These are phyloP conservation scores for Ceratobasidium sp. DNA, from an alignment of 1,284 basidiomycete species.

Conservation along the genomic window DNA sequence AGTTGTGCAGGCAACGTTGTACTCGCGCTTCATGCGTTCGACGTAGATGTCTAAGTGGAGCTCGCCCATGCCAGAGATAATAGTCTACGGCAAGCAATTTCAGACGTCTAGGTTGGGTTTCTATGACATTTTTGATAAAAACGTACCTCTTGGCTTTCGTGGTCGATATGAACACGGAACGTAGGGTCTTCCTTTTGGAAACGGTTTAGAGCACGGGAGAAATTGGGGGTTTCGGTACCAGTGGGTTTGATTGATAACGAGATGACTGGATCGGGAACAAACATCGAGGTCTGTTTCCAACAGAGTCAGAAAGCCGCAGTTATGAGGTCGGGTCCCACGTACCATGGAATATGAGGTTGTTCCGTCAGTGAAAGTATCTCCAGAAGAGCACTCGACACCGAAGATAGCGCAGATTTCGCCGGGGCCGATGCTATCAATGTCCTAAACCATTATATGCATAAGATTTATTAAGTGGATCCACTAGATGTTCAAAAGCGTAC, in stretches of 20 bases:
- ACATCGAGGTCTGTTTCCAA: constrained; percentile 89
- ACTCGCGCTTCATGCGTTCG: constrained; percentile 98
- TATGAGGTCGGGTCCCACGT: constrained; percentile 51
- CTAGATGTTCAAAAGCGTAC: constrained; percentile 58
- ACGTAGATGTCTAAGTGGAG: constrained; percentile 99
- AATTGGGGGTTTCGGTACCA: constrained; percentile 94
- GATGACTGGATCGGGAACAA: constrained; percentile 98
- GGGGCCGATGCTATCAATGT: constrained; percentile 94
- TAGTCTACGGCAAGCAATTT: constrained; percentile 74
- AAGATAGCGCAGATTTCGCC: constrained; percentile 99
- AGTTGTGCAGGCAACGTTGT: constrained; percentile 93
- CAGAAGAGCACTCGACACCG: constrained; percentile 98
- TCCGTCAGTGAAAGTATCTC: constrained; percentile 98
- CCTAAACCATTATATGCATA: constrained; percentile 62
- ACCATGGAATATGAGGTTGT: constrained; percentile 91
- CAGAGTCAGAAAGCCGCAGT: not conserved
- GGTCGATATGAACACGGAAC: constrained; percentile 96
- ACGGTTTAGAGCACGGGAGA: constrained; percentile 95
- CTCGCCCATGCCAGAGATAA: constrained; percentile 99
- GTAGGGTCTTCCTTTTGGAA: constrained; percentile 99
- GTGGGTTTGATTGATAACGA: constrained; percentile 94
- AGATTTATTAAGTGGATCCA: not conserved
- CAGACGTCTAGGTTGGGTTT: not conserved
- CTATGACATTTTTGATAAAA: not conserved
- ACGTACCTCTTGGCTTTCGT: constrained; percentile 90